Evolutionary conservation across 2,329 filamentous ascomycete genomes (phyloP).

Genomic region (Alternaria alternata): DNA sequence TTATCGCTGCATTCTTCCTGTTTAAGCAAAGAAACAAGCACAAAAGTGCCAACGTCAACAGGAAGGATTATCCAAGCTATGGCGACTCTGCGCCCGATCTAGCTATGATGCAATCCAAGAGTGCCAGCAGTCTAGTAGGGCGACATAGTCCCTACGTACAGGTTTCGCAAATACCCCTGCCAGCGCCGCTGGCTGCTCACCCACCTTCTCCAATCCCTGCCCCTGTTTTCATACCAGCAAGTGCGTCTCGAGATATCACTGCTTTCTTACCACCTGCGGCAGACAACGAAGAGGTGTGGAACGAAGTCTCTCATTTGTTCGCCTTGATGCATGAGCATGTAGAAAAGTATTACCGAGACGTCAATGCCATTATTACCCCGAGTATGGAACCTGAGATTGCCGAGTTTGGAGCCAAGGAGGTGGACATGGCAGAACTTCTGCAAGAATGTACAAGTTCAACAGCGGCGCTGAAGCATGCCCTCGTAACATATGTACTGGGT

Average conservation of each 20-base stretch:
- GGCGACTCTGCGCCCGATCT: constrained; percentile 36
- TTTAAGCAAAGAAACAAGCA: constrained; percentile 37
- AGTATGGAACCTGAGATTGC: constrained; percentile 43
- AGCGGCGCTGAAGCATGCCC: constrained; percentile 42
- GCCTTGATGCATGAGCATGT: constrained; percentile 39
- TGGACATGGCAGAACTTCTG: constrained; percentile 37
- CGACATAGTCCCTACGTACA: constrained; percentile 37
- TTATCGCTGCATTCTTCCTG: constrained; percentile 37
- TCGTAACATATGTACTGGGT: constrained; percentile 35
- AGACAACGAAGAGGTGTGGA: constrained; percentile 32
- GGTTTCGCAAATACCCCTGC: constrained; percentile 34
- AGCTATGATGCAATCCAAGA: constrained; percentile 33
- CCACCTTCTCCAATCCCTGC: constrained; percentile 4
- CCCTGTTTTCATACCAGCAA: constrained; percentile 7
- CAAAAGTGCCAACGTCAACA: constrained; percentile 9
- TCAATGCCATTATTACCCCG: constrained; percentile 44
- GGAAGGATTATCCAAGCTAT: constrained; percentile 22
- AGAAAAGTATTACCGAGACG: constrained; percentile 46
- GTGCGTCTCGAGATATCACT: constrained; percentile 24
- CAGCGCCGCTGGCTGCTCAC: constrained; percentile 3
- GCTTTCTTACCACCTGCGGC: constrained; percentile 36
- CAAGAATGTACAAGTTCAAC: constrained; percentile 36
- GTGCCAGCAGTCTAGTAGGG: constrained; percentile 14
- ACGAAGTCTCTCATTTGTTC: constrained; percentile 35
- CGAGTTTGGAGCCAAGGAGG: constrained; percentile 31